Evolutionary conservation across 805 yeast species (phyloP), one percentile per base, ranked within the genome.

Genomic region (Yueomyces sp.): DNA sequence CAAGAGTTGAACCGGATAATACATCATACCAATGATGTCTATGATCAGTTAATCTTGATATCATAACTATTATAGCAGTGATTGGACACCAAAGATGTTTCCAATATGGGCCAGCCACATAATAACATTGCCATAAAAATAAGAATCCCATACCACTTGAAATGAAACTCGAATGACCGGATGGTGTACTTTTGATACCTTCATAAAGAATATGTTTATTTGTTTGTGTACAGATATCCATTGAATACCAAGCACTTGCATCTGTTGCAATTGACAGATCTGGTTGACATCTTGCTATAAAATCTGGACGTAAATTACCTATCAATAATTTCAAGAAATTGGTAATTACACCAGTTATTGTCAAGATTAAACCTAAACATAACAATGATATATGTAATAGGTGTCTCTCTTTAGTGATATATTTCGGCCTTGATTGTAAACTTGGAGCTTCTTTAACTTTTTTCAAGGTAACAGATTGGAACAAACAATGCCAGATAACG

Each of bases 21-120:
- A 57, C 51, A 44, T 59, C 63, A 45, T 54, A 55, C 59, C 60
- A 56, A 40, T 54, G 60, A 47, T 59, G 63, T 40, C 58, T 54
- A 43, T 59, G 57, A 42, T 59, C 63, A 2, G 51, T 42, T 11
- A 57, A 45, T 38, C 63, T 48, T 19, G 60, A 54, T 4, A 51
- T 42, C 57, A 59, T 57, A 19, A 59, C 60, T 26, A 54, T 41
- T 7, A 47, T 30, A 8, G 54, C 52, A 28, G 57, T 41, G 3
- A 51, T 11, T 3, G 49, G 48, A 40, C 62, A 57, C 63, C 63
- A 59, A 4, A 47, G n/a, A 47, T 55, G 56, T 26, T 52, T 47
- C 32, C 37, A 37, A 12, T 42, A 46, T 9, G 43, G 32, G 30
- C 53, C 52, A n/a, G 37, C 40, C 29, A 51, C 44, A 41, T 47